These are phyloP conservation scores for Diplogelasinospora grovesii DNA, from an alignment of 495 filamentous ascomycete species.

Conservation along the genomic window DNA sequence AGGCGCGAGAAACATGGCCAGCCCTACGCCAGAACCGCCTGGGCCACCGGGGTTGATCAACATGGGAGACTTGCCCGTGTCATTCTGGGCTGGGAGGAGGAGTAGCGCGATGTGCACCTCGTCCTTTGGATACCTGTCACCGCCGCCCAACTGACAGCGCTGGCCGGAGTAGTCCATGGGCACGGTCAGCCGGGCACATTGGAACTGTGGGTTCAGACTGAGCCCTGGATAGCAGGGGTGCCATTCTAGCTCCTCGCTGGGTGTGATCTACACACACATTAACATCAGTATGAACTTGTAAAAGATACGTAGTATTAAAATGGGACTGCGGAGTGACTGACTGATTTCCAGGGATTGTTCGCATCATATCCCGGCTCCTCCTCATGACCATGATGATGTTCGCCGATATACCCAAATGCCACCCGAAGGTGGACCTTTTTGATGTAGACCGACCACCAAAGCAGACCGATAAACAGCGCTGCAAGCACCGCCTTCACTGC, in stretches of 20 bases:
- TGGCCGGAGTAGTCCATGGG: slow-evolving; percentile 50
- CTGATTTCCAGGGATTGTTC: slow-evolving; percentile 7
- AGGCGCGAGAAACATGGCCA: slow-evolving; percentile 20
- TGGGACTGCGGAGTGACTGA: not conserved
- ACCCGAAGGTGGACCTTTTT: no score
- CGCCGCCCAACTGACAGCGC: slow-evolving; percentile 25
- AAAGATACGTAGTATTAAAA: no score
- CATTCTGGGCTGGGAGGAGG: slow-evolving; percentile 34
- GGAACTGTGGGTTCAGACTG: slow-evolving; percentile 25
- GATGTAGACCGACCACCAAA: no score
- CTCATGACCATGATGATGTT: no score
- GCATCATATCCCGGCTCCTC: not conserved
- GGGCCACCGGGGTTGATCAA: slow-evolving; percentile 41
- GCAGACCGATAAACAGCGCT: no score
- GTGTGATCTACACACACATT: slow-evolving; percentile 28
- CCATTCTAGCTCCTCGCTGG: slow-evolving; percentile 38
- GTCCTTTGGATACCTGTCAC: no score
- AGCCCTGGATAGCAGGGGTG: slow-evolving; percentile 27
- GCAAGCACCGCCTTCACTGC: no score
- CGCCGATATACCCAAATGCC: no score
- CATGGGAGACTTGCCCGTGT: slow-evolving; percentile 22
- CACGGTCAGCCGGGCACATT: slow-evolving; percentile 51
- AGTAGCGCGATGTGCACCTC: slow-evolving; percentile 47
- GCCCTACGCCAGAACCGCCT: slow-evolving; percentile 30
- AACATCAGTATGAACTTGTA: no score